A percentile compares a stretch with the other conserved stretches of the same genome.
Evolutionary conservation across 2,329 filamentous ascomycete species (phyloP).

Genomic region (Phyllachora maydis): DNA sequence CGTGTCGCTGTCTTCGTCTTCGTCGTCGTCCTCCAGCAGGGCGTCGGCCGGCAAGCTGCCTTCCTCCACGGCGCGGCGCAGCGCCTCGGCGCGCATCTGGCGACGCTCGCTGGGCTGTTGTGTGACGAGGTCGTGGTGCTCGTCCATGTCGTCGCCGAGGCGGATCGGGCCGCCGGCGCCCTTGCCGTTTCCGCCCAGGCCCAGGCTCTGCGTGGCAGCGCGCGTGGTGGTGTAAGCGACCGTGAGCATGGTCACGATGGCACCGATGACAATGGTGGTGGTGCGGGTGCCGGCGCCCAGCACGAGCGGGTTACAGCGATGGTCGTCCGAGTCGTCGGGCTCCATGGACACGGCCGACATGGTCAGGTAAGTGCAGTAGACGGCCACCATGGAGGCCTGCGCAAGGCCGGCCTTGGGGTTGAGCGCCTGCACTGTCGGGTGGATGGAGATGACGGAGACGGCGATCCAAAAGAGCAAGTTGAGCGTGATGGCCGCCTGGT

Average conservation of each 20-base stretch:
- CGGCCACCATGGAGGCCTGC: slow-evolving; percentile 91
- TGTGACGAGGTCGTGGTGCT: slow-evolving; percentile 76
- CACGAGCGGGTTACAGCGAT: slow-evolving; percentile 81
- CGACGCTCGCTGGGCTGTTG: slow-evolving; percentile 61
- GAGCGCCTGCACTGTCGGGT: slow-evolving; percentile 73
- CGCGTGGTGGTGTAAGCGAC: slow-evolving; percentile 95
- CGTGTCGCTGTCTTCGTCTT: slow-evolving; percentile 41
- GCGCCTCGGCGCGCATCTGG: slow-evolving; percentile 82
- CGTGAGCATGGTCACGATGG: slow-evolving; percentile 88
- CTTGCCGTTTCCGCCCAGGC: slow-evolving; percentile 39
- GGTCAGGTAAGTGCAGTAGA: slow-evolving; percentile 97
- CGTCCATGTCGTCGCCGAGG: slow-evolving; percentile 44
- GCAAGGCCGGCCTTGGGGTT: slow-evolving; percentile 88
- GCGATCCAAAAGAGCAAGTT: slow-evolving; percentile 70
- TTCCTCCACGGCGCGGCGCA: slow-evolving; percentile 80
- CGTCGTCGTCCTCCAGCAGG: slow-evolving; percentile 53
- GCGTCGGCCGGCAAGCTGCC: slow-evolving; percentile 84
- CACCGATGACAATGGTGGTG: slow-evolving; percentile 78
- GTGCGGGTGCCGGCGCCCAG: slow-evolving; percentile 71
- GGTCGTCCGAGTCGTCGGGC: slow-evolving; percentile 76
- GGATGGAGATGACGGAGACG: slow-evolving; percentile 70
- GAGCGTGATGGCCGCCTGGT: slow-evolving; percentile 86
- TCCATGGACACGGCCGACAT: slow-evolving; percentile 99
- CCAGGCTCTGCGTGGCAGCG: slow-evolving; percentile 77
- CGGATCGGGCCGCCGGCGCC: slow-evolving; percentile 41